These are phyloP conservation scores for Arachis stenosperma DNA, from an alignment of 306 rosid genomes.

Conservation along the genomic window DNA sequence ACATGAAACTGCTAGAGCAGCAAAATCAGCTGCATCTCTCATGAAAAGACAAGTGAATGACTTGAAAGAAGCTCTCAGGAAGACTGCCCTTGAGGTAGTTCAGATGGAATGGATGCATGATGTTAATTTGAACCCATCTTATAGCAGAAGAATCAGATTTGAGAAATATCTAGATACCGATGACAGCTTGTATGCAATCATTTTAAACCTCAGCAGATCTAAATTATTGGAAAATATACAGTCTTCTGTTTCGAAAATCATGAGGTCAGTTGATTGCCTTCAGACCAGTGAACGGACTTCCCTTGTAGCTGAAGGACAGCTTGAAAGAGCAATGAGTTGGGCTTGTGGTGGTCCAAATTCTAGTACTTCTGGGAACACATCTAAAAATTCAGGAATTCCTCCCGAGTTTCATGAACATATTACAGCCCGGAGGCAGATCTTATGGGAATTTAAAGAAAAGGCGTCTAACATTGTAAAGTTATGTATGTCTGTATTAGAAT, in stretches of 20 bases:
- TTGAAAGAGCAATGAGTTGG: constrained; percentile 99
- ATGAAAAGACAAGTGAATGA: constrained; percentile 76
- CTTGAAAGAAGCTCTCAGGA: constrained; percentile 76
- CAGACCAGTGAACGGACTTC: constrained; percentile 81
- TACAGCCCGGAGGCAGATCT: constrained; percentile 67
- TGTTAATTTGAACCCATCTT: constrained; percentile 63
- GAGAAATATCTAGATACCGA: constrained; percentile 67
- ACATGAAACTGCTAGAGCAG: constrained; percentile 96
- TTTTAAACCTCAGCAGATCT: constrained; percentile 72
- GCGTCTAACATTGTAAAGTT: constrained; percentile 74
- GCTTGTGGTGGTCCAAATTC: constrained; percentile 90
- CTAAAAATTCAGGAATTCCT: constrained; percentile 88
- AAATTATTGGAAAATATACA: constrained; percentile 73
- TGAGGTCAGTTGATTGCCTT: constrained; percentile 70
- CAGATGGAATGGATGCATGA: constrained; percentile 95
- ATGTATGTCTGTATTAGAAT: constrained; percentile 77
- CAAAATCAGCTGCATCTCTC: constrained; percentile 76
- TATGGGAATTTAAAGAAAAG: constrained; percentile 84
- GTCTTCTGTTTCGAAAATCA: constrained; percentile 80
- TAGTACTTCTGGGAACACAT: constrained; percentile 57
- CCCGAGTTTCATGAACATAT: constrained; percentile 87
- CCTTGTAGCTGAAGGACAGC: constrained; percentile 85
- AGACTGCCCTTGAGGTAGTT: constrained; percentile 80
- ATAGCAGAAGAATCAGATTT: constrained; percentile 59
- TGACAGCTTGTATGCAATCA: constrained; percentile 65